Evolutionary conservation across 2,329 filamentous ascomycete genomes (phyloP).

Genomic region (Laburnicola sp.): DNA sequence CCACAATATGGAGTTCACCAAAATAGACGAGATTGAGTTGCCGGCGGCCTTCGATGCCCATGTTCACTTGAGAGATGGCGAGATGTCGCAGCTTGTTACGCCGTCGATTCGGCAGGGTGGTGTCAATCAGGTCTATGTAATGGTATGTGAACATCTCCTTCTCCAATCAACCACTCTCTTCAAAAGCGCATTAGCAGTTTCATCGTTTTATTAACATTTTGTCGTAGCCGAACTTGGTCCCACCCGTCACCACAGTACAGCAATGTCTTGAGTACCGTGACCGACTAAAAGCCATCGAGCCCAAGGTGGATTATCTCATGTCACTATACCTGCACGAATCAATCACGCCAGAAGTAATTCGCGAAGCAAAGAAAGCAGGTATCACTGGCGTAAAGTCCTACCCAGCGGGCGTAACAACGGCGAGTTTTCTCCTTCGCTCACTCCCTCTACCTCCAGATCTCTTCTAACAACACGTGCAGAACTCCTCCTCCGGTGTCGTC

Average conservation of each 20-base stretch:
- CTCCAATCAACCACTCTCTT: neutral
- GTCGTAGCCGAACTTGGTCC: constrained; percentile 54
- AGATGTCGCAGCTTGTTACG: constrained; percentile 56
- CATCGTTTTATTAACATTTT: neutral
- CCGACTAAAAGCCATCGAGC: constrained; percentile 50
- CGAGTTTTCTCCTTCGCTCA: constrained; percentile 12
- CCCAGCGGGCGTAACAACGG: constrained; percentile 50
- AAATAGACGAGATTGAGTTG: constrained; percentile 50
- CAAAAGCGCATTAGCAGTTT: neutral
- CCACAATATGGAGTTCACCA: constrained; percentile 44
- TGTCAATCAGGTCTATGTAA: constrained; percentile 58
- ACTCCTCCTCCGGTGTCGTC: constrained; percentile 68
- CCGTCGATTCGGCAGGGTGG: constrained; percentile 56
- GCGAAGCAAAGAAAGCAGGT: constrained; percentile 71
- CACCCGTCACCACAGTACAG: constrained; percentile 54
- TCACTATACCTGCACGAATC: constrained; percentile 55
- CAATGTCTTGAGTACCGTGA: constrained; percentile 53
- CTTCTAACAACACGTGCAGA: constrained; percentile 29
- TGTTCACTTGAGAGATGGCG: constrained; percentile 57
- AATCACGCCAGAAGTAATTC: constrained; percentile 60
- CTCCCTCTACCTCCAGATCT: neutral
- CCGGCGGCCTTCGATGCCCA: constrained; percentile 56
- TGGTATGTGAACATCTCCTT: constrained; percentile 44
- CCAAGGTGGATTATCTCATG: constrained; percentile 56
- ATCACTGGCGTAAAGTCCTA: constrained; percentile 75